phyloP scores from a whole-genome alignment of 192 early-diverging fungal species.

The Neocallimastix lanati region DNA sequence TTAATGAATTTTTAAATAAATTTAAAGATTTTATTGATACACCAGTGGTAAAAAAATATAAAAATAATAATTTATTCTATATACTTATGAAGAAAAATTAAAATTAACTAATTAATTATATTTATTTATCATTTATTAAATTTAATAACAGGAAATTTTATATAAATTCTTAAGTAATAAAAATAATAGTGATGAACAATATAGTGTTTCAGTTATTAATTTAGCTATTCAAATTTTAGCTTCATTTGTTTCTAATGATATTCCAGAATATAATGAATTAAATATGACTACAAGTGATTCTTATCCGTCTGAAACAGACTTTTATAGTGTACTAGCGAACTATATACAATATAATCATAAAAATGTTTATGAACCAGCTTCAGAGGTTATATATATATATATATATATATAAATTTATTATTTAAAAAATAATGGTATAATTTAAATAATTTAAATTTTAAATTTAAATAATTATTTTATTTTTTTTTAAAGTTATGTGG shows the following conservation, averaged over 20 bases:
- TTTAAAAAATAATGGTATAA: neutral
- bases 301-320: neutral
- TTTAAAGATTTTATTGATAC: slow-evolving; percentile 36
- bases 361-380: neutral
- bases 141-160: neutral
- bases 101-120: too few relatives aligned
- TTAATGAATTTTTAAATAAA: slow-evolving; percentile 42
- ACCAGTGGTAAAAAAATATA: slow-evolving; percentile 30
- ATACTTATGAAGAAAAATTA: too few relatives aligned
- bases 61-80: neutral
- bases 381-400: too few relatives aligned
- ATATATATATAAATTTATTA: neutral
- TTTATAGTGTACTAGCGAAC: neutral
- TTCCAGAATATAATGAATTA: neutral
- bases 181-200: neutral
- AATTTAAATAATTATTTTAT: too few relatives aligned
- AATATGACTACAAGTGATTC: neutral
- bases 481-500: neutral
- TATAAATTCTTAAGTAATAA: neutral
- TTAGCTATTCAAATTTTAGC: neutral
- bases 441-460: neutral
- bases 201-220: neutral
- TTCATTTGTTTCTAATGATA: neutral
- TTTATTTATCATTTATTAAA: too few relatives aligned
- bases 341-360: neutral